Base-by-base conservation (phyloP, 768 basidiomycete genomes). In the Serendipita sp. region DNA sequence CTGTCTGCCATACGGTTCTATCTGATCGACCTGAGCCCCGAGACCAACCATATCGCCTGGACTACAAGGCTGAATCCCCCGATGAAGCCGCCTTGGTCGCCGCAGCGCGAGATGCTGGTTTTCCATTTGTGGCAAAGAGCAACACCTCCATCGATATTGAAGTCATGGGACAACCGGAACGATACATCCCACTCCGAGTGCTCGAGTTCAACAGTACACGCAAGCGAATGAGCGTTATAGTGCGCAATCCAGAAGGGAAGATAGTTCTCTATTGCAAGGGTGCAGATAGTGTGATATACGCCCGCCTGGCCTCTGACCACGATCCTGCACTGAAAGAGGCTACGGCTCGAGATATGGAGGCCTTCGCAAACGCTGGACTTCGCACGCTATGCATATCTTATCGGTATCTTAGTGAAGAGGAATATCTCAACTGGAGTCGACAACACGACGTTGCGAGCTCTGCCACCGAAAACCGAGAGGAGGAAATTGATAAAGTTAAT, bases 1-100 rank as follows among this genome's bases (percentile, higher is more conserved):
- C 93, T 0, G 71, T 98, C 16, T 98, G 95, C 70, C 95, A 98
- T 71, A 87, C 84, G 15, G 95, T 96, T 48, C 80, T 97, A 10
- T 80, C 91, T 0, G 92, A 95, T 67, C 79, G 76, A 62, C 81
- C 87, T 0, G 84, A 88, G 36, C 80, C 83, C 1, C 71, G 78
- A 64, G 75, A 75, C 27, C 74, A 83, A 2, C 88, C 90, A 0
- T 82, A 79, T 71, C 71, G 76, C 6, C 71, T 95, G 64, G 82
- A 87, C 65, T 98, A 97, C 78, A 98, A 97, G 74, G 95, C 95
- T 3, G 94, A 99, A 75, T 90, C 87, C 2, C 94, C 92, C 0
- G 93, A 97, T 70, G 95, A 97, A 72, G 91, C 92, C 23, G 95
- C 95, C 11, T 79, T 98, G 37, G 95, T 98, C 6, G 86, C 81